These are phyloP conservation scores for Trichophyton rubrum DNA, from an alignment of 2,329 filamentous ascomycete species.

Conservation along the genomic window DNA sequence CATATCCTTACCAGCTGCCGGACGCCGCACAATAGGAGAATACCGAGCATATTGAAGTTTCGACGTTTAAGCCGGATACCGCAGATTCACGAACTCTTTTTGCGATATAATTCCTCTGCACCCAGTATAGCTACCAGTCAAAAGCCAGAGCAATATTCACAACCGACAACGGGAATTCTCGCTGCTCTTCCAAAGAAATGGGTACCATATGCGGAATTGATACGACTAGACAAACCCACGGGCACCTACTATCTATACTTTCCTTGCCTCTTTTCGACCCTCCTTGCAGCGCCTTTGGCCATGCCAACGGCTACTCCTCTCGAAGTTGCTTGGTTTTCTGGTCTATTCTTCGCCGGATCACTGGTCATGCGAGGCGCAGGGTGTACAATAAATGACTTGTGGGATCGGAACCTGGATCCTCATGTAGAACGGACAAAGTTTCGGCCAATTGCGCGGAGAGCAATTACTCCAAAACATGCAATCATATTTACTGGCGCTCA, in stretches of 20 bases:
- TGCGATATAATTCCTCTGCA: background rate
- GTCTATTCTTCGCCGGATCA: constrained; percentile 32
- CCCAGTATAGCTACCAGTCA: background rate
- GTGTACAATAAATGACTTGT: constrained; percentile 46
- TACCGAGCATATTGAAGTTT: background rate
- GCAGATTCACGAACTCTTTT: background rate
- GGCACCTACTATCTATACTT: constrained; percentile 44
- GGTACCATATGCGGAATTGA: constrained; percentile 44
- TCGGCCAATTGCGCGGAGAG: constrained; percentile 41
- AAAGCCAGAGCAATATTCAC: constrained; percentile 26
- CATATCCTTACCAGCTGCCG: background rate
- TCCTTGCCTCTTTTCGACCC: constrained; percentile 39
- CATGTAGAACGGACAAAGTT: constrained; percentile 40
- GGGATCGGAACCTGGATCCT: constrained; percentile 44
- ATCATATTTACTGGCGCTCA: constrained; percentile 35
- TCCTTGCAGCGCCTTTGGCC: constrained; percentile 31
- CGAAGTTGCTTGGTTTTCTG: constrained; percentile 28
- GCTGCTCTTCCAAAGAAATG: constrained; percentile 37
- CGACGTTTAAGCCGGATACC: background rate
- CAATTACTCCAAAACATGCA: constrained; percentile 34
- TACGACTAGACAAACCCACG: constrained; percentile 41
- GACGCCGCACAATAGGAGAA: background rate
- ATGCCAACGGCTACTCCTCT: constrained; percentile 28
- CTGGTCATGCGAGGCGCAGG: constrained; percentile 40
- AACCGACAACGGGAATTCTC: constrained; percentile 35